phyloP scores from a whole-genome alignment of 352 stramenopile species.

The Phytophthora litchii region DNA sequence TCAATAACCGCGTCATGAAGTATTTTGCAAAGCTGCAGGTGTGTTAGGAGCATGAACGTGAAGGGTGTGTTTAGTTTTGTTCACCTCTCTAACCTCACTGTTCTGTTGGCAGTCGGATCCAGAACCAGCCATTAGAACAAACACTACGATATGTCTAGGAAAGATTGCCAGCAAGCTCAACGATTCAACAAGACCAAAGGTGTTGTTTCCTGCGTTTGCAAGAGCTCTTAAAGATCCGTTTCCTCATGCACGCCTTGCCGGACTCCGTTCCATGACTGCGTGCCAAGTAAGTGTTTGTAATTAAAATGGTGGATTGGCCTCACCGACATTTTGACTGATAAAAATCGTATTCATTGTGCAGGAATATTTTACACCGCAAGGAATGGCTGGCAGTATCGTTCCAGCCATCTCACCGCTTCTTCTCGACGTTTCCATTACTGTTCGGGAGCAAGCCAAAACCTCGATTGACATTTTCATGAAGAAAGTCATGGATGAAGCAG shows the following conservation, averaged over 20 bases:
- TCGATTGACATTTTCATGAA: slow-evolving; percentile 87
- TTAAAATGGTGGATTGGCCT: background rate
- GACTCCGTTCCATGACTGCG: slow-evolving; percentile 78
- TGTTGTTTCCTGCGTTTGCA: slow-evolving; percentile 89
- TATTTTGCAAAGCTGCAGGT: slow-evolving; percentile 93
- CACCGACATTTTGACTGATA: slow-evolving; percentile 3
- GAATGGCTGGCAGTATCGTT: slow-evolving; percentile 72
- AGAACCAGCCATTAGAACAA: slow-evolving; percentile 92
- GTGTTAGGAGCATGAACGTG: slow-evolving; percentile 1
- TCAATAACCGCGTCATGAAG: slow-evolving; percentile 93
- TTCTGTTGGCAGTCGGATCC: slow-evolving; percentile 64
- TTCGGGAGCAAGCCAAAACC: slow-evolving; percentile 74
- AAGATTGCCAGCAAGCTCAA: slow-evolving; percentile 91
- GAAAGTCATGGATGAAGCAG: slow-evolving; percentile 77
- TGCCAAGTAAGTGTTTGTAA: slow-evolving; percentile 64
- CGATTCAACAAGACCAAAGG: slow-evolving; percentile 84
- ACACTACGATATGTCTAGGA: slow-evolving; percentile 93
- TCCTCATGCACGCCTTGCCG: slow-evolving; percentile 86
- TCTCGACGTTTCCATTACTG: slow-evolving; percentile 79
- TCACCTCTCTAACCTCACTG: background rate
- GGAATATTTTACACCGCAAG: slow-evolving; percentile 80
- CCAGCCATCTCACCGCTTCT: slow-evolving; percentile 79
- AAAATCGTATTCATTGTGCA: slow-evolving; percentile 23
- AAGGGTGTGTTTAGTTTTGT: background rate
- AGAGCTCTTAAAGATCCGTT: slow-evolving; percentile 88